Conservation (phyloP, 2,329 filamentous ascomycete species). For the Sclerotiophoma versabilis region DNA sequence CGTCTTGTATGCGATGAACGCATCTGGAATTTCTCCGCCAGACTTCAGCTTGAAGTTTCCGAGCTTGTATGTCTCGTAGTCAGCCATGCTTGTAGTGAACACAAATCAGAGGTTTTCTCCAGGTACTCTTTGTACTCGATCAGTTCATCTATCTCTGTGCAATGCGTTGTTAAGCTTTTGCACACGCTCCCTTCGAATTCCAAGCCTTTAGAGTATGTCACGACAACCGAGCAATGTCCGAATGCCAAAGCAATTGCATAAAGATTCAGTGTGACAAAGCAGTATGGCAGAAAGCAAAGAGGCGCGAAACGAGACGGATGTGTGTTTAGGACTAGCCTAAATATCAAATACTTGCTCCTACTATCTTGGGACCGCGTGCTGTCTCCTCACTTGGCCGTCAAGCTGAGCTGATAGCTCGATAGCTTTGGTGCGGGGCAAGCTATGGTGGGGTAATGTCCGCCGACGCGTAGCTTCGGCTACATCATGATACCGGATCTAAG, state of each 20-base stretch:
- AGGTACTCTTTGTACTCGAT: background rate
- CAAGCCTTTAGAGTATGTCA: background rate
- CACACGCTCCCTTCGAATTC: background rate
- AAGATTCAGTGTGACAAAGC: background rate
- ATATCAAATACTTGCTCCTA: slow-evolving; percentile 7
- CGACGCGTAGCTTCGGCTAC: slow-evolving; percentile 14
- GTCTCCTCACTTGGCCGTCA: slow-evolving; percentile 1
- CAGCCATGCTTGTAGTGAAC: background rate
- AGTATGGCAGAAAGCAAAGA: background rate
- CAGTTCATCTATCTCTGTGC: background rate
- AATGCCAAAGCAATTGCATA: slow-evolving; percentile 3
- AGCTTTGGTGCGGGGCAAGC: slow-evolving; percentile 32
- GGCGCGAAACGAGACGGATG: too few relatives aligned
- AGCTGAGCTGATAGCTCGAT: slow-evolving; percentile 6
- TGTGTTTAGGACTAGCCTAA: background rate
- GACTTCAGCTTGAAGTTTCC: slow-evolving; percentile 73
- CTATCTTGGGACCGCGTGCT: slow-evolving; percentile 1
- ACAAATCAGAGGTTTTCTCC: background rate
- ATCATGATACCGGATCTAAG: slow-evolving; percentile 14
- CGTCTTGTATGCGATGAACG: slow-evolving; percentile 79
- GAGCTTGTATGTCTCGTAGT: slow-evolving; percentile 62
- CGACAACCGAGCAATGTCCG: slow-evolving; percentile 1
- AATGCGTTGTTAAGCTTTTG: background rate
- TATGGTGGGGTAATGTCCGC: slow-evolving; percentile 25
- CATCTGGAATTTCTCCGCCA: slow-evolving; percentile 67